Evolutionary conservation across 2,329 filamentous ascomycete genomes (phyloP).

Genomic region (Cyphellophora europaea): DNA sequence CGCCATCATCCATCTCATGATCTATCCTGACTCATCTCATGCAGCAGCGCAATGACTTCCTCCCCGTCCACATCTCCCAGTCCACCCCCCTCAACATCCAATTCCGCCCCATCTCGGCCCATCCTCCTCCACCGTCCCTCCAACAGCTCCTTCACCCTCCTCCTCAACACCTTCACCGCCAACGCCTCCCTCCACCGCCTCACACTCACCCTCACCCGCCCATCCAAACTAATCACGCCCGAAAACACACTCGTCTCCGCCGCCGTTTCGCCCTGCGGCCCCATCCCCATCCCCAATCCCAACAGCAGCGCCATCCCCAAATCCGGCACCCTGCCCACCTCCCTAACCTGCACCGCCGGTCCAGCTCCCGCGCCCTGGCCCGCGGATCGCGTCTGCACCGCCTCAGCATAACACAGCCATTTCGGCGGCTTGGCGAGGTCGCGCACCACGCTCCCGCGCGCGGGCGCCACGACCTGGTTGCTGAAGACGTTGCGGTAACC

Average conservation of each 20-base stretch:
- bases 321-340: constrained; percentile 65
- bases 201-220: constrained; percentile 72
- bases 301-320: constrained; percentile 77
- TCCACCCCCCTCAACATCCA: no score
- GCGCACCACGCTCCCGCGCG: background rate
- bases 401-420: constrained; percentile 92
- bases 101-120: no score
- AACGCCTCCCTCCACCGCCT: constrained; percentile 86
- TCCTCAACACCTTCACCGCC: constrained; percentile 56
- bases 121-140: background rate
- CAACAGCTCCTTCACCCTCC: background rate
- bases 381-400: no score
- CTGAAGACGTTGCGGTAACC: constrained; percentile 87
- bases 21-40: no score
- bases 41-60: no score
- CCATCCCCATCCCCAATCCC: no score
- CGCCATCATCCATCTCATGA: no score
- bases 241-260: constrained; percentile 83
- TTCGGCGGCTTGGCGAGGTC: constrained; percentile 37
- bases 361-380: no score
- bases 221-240: constrained; percentile 77
- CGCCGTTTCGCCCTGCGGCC: no score
- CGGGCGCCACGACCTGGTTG: constrained; percentile 68
- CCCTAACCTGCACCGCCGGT: no score
- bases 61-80: no score